These are phyloP conservation scores for Corrigiola litoralis DNA, from an alignment of 179 eudicot species.

Conservation along the genomic window DNA sequence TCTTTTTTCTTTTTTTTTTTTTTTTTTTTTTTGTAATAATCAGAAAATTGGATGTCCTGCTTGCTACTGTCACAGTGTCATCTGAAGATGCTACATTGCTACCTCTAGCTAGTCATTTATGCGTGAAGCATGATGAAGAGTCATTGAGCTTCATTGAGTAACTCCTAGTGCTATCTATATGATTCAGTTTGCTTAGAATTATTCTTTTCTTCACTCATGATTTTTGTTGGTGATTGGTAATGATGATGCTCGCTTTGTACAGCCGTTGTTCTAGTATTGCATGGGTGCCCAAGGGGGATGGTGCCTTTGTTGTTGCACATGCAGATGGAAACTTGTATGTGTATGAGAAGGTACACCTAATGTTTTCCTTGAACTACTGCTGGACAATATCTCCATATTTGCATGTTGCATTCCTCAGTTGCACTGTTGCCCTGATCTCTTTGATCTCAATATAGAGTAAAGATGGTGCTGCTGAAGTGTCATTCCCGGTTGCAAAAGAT, in stretches of 20 bases:
- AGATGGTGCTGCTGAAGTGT: constrained; percentile 78
- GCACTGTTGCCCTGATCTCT: constrained; percentile 14
- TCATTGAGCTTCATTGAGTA: background rate
- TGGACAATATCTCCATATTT: background rate
- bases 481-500: constrained; percentile 80
- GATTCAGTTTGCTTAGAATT: background rate
- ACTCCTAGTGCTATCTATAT: background rate
- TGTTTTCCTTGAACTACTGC: constrained; percentile 9
- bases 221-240: background rate
- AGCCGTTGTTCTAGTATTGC: constrained; percentile 85
- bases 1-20: too few species aligned
- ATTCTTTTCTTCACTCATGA: background rate
- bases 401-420: constrained; percentile 2
- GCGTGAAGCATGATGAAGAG: background rate
- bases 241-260: constrained; percentile 29
- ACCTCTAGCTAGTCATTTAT: background rate
- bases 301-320: constrained; percentile 80
- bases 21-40: too few species aligned
- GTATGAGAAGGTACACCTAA: constrained; percentile 81
- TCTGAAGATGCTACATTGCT: too few species aligned
- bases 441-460: constrained; percentile 44
- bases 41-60: too few species aligned
- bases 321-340: constrained; percentile 92
- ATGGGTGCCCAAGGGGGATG: constrained; percentile 89
- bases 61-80: too few species aligned